A percentile compares a stretch with the other conserved stretches of the same genome.
phyloP scores from a whole-genome alignment of 148 eudicot genomes.

The Hydrangea macrophylla region DNA sequence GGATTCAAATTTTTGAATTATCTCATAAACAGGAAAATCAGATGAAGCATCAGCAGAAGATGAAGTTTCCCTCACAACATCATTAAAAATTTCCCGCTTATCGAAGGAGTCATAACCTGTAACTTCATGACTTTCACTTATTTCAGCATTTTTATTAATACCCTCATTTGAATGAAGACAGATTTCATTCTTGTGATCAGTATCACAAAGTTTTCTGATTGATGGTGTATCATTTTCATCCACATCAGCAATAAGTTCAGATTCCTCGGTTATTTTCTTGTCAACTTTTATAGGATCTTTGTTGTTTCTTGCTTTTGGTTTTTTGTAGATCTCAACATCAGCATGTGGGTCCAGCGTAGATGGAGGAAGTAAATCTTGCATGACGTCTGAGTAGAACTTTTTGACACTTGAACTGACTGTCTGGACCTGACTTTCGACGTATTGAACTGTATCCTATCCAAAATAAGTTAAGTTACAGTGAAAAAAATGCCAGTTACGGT shows the following conservation, averaged over 20 bases:
- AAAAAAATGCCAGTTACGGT: background rate
- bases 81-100: slow-evolving; percentile 1
- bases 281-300: slow-evolving; percentile 20
- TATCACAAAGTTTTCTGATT: slow-evolving; percentile 6
- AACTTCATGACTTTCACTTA: slow-evolving; percentile 11
- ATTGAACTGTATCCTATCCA: slow-evolving; percentile 68
- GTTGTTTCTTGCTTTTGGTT: slow-evolving; percentile 29
- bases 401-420: slow-evolving; percentile 72
- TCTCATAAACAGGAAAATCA: slow-evolving; percentile 14
- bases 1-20: slow-evolving; percentile 18
- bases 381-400: slow-evolving; percentile 72
- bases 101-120: slow-evolving; percentile 8
- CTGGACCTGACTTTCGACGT: slow-evolving; percentile 67
- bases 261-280: slow-evolving; percentile 22
- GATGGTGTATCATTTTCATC: slow-evolving; percentile 9
- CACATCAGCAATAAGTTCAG: slow-evolving; percentile 14
- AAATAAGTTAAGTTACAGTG: background rate
- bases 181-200: background rate
- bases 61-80: background rate
- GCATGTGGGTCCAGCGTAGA: slow-evolving; percentile 35
- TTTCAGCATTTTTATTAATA: slow-evolving; percentile 9
- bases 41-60: background rate
- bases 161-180: background rate
- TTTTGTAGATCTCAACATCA: slow-evolving; percentile 28
- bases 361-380: slow-evolving; percentile 59